Conservation (phyloP, 495 filamentous ascomycete species). For the Tuber magnatum region DNA sequence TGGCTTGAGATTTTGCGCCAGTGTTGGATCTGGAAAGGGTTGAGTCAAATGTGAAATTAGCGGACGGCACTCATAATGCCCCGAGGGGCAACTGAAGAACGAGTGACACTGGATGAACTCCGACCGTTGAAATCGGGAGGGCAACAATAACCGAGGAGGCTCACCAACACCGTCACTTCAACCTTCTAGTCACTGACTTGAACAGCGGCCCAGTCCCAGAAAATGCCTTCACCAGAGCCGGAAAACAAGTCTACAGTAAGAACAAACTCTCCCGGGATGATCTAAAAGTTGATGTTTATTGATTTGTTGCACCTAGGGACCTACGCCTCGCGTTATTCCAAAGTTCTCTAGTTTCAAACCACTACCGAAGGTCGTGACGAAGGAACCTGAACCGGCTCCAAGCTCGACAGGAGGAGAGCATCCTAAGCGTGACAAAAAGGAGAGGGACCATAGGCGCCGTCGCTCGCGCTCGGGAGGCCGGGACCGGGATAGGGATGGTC, state of each 20-base stretch:
- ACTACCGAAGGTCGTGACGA: not conserved
- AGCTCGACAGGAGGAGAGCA: not conserved
- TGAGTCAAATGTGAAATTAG: too few relatives aligned
- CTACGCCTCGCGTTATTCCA: slow-evolving; percentile 31
- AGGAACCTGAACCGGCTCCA: slow-evolving; percentile 16
- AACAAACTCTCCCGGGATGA: not conserved
- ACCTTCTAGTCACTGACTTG: not conserved
- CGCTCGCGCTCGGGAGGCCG: slow-evolving; percentile 24
- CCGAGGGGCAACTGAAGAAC: not conserved
- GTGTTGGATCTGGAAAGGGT: not conserved
- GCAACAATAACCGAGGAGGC: not conserved
- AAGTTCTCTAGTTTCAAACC: slow-evolving; percentile 40
- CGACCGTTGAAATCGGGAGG: not conserved
- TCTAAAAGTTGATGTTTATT: not conserved
- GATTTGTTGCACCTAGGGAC: slow-evolving; percentile 17
- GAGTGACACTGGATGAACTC: not conserved
- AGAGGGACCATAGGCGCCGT: slow-evolving; percentile 10
- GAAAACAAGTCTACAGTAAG: slow-evolving; percentile 9
- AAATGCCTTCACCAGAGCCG: slow-evolving; percentile 1
- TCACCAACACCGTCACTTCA: not conserved
- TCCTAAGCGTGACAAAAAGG: slow-evolving; percentile 11
- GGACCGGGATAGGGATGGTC: slow-evolving; percentile 14
- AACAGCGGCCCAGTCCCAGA: not conserved
- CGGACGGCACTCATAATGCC: too few relatives aligned
- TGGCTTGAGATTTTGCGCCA: not conserved